Percentiles rank a stretch among this genome's conserved stretches.
phyloP scores from a whole-genome alignment of 495 filamentous ascomycete species.

The Terfezia boudieri region DNA sequence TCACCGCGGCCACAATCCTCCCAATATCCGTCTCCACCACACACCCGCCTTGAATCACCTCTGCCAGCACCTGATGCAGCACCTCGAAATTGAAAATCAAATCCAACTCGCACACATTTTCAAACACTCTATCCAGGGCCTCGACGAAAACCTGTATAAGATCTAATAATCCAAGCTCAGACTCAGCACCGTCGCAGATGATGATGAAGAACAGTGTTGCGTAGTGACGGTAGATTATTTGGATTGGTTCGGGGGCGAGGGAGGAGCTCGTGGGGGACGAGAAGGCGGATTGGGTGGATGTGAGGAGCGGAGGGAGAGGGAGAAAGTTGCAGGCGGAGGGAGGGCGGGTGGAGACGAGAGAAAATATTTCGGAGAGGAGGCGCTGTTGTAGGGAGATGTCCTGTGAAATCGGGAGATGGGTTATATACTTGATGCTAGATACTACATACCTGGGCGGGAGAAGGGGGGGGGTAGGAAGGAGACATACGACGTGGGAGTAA shows the following conservation, averaged over 20 bases:
- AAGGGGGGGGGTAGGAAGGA: background rate
- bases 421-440: slow-evolving; percentile 1
- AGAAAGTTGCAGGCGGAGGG: slow-evolving; percentile 91
- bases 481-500: slow-evolving; percentile 80
- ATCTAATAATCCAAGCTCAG: slow-evolving; percentile 82
- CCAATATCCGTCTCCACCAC: slow-evolving; percentile 85
- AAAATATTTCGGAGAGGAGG: slow-evolving; percentile 91
- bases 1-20: slow-evolving; percentile 67
- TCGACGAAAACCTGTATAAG: slow-evolving; percentile 97
- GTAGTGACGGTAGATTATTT: slow-evolving; percentile 95
- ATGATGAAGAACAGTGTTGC: slow-evolving; percentile 97
- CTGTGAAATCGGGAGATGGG: background rate
- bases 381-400: slow-evolving; percentile 48
- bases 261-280: slow-evolving; percentile 32
- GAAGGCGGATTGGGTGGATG: slow-evolving; percentile 26
- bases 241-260: slow-evolving; percentile 62
- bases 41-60: slow-evolving; percentile 93
- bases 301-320: slow-evolving; percentile 22
- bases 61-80: slow-evolving; percentile 67
- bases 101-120: slow-evolving; percentile 95
- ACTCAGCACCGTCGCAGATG: slow-evolving; percentile 92
- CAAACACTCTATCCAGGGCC: slow-evolving; percentile 78
- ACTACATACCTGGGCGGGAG: background rate
- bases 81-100: slow-evolving; percentile 98
- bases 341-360: slow-evolving; percentile 76